These are phyloP conservation scores for Paramyrothecium roridum DNA, from an alignment of 2,329 filamentous ascomycete species.

Conservation along the genomic window DNA sequence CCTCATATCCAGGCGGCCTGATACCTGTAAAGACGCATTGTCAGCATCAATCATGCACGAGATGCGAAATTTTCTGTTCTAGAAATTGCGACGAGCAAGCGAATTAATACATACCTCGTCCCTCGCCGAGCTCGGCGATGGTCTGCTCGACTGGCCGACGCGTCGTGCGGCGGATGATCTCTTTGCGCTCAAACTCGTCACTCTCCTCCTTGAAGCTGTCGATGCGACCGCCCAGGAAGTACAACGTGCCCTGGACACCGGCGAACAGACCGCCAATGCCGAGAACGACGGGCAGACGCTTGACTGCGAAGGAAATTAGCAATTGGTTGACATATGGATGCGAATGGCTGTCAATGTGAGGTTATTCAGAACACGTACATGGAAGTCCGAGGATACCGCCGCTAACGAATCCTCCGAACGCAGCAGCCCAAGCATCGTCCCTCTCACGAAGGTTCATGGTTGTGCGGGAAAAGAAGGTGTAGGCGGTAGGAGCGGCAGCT, in stretches of 20 bases:
- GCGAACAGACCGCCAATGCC: conserved; percentile 61
- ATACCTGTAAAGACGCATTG: conserved; percentile 56
- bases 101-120: conserved; percentile 61
- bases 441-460: conserved; percentile 82
- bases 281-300: conserved; percentile 65
- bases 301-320: conserved; percentile 20
- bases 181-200: conserved; percentile 73
- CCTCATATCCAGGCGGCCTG: conserved; percentile 75
- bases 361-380: conserved; percentile 49
- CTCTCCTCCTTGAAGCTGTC: conserved; percentile 51
- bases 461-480: conserved; percentile 72
- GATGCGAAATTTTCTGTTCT: conserved; percentile 8
- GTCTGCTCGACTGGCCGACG: conserved; percentile 77
- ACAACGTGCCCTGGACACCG: conserved; percentile 58
- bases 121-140: conserved; percentile 77
- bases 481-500: conserved; percentile 61
- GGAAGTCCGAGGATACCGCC: conserved; percentile 70
- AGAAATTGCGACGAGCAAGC: background rate
- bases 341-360: background rate
- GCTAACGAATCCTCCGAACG: conserved; percentile 72
- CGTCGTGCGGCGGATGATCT: conserved; percentile 69
- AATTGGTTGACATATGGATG: background rate
- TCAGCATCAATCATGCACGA: background rate
- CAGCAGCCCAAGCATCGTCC: conserved; percentile 74
- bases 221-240: conserved; percentile 64